Evolutionary conservation across 192 early-diverging fungal species (phyloP).

Genomic region (Rhizoclosmatium globosum): DNA sequence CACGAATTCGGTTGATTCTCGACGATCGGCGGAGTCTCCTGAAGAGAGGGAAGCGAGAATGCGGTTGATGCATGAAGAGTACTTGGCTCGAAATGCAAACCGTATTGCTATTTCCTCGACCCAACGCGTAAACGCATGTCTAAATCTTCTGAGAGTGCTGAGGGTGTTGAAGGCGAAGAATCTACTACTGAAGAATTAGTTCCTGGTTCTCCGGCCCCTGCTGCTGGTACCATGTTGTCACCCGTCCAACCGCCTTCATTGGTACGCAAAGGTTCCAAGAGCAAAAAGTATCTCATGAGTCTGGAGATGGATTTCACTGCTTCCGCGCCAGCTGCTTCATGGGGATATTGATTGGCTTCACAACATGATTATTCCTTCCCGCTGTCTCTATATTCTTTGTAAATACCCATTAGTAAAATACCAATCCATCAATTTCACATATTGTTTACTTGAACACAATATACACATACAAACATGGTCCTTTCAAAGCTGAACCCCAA

Average conservation of each 20-base stretch:
- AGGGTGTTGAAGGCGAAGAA: background rate
- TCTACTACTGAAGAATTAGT: too few relatives aligned
- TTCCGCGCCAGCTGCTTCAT: too few relatives aligned
- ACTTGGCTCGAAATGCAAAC: background rate
- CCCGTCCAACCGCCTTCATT: background rate
- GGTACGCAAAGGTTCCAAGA: background rate
- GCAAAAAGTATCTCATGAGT: background rate
- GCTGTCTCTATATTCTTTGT: background rate
- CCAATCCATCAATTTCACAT: background rate
- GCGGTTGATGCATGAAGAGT: constrained; percentile 16
- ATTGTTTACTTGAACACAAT: background rate
- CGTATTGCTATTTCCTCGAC: background rate
- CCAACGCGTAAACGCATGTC: background rate
- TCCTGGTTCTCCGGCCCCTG: background rate
- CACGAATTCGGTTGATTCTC: background rate
- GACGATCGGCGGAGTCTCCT: background rate
- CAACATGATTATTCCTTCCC: background rate
- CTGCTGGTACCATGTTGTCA: background rate
- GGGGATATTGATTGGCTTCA: too few relatives aligned
- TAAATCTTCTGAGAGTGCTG: background rate
- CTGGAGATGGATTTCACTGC: background rate
- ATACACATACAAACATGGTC: background rate
- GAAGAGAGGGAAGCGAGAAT: constrained; percentile 24
- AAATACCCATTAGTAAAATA: background rate
- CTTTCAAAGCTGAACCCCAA: too few relatives aligned